Evolutionary conservation across 768 basidiomycete genomes (phyloP).

Genomic region (Hygrocybe punicea): DNA sequence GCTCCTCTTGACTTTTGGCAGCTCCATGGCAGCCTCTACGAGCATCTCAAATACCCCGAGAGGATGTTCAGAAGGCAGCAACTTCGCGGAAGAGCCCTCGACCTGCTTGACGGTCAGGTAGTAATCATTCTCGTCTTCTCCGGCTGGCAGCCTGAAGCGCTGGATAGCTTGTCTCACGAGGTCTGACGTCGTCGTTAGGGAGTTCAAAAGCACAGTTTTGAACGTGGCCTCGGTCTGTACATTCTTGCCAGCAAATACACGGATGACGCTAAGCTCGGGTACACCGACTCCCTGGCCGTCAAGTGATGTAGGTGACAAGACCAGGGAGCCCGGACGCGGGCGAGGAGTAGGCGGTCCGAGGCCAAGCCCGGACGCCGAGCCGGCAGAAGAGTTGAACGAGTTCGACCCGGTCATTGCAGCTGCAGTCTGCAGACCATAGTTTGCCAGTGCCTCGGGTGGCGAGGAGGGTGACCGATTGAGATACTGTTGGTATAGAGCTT

Average conservation of each 20-base stretch:
- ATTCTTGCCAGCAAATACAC: conserved; percentile 90
- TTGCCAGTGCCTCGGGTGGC: conserved; percentile 68
- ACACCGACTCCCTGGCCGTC: conserved; percentile 62
- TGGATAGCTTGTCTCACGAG: conserved; percentile 91
- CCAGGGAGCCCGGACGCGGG: conserved; percentile 74
- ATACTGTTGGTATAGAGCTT: conserved; percentile 83
- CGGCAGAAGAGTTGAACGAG: conserved; percentile 35
- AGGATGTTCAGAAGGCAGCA: conserved; percentile 72
- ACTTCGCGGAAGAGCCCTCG: conserved; percentile 76
- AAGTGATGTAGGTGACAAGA: conserved; percentile 57
- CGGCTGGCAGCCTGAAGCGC: conserved; percentile 78
- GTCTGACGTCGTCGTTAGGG: conserved; percentile 78
- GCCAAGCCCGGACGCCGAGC: conserved; percentile 45
- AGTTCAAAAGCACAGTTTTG: conserved; percentile 92
- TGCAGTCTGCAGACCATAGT: conserved; percentile 74
- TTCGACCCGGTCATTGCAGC: conserved; percentile 52
- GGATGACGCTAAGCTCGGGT: conserved; percentile 88
- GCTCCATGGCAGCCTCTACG: conserved; percentile 72
- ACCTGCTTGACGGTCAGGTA: conserved; percentile 92
- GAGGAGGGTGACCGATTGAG: conserved; percentile 82
- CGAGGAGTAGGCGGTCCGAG: conserved; percentile 52
- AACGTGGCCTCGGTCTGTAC: conserved; percentile 94
- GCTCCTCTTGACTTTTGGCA: conserved; percentile 87
- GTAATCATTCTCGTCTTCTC: conserved; percentile 63
- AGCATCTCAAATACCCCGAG: conserved; percentile 86